Conservation (phyloP, 495 filamentous ascomycete species). For the Penicillium coprophilum region DNA sequence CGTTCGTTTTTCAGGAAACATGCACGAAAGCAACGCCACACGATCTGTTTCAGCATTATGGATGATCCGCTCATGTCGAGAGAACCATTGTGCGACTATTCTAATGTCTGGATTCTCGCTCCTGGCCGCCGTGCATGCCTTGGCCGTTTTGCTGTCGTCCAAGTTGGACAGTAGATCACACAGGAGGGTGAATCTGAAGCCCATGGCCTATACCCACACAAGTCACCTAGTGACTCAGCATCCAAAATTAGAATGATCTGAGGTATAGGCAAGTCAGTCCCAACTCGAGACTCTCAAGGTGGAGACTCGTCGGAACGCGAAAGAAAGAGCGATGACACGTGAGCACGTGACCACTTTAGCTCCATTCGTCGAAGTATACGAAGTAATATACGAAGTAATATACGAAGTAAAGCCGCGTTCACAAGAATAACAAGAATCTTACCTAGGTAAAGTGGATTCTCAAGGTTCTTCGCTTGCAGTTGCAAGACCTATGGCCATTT, state of each 20-base stretch:
- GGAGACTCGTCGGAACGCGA: not conserved
- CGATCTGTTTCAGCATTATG: constrained; percentile 51
- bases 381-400: no score
- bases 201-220: constrained; percentile 41
- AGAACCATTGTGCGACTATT: constrained; percentile 61
- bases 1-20: constrained; percentile 70
- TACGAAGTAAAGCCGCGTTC: no score
- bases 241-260: not conserved
- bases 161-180: constrained; percentile 62
- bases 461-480: no score
- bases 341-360: constrained; percentile 32
- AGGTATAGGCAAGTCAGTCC: not conserved
- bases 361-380: not conserved
- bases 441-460: no score
- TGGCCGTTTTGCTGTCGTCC: constrained; percentile 43
- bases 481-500: no score
- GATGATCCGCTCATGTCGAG: constrained; percentile 50
- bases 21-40: constrained; percentile 64
- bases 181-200: constrained; percentile 58
- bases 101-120: constrained; percentile 34
- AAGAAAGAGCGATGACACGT: constrained; percentile 20
- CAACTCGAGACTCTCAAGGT: not conserved
- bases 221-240: not conserved
- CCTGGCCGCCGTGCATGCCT: constrained; percentile 34
- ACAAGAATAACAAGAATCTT: no score